Percentiles rank a stretch among this genome's conserved stretches.
These are phyloP conservation scores for Alternaria conjuncta DNA, from an alignment of 2,329 filamentous ascomycete genomes.

Conservation along the genomic window DNA sequence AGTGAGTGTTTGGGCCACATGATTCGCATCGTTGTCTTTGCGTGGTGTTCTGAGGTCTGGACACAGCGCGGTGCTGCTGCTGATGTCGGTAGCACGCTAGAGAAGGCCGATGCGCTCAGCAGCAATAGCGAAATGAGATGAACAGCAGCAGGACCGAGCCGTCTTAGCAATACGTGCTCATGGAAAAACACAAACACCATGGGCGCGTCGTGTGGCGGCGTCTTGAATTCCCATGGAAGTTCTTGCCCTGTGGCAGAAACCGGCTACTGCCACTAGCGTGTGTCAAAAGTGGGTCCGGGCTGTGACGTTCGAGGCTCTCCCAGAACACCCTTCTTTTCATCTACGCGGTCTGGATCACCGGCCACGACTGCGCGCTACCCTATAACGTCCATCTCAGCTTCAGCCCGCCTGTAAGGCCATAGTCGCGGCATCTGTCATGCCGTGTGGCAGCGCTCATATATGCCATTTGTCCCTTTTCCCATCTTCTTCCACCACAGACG, in stretches of 20 bases:
- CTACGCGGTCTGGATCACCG: constrained; percentile 17
- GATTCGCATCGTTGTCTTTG: neutral
- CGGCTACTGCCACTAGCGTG: constrained; percentile 9
- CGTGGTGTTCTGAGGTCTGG: neutral
- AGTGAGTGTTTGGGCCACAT: constrained; percentile 1
- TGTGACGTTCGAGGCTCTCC: constrained; percentile 11
- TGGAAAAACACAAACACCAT: neutral
- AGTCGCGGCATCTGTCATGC: constrained; percentile 8
- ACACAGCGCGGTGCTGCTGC: neutral
- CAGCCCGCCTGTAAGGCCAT: constrained; percentile 2
- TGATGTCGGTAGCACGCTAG: neutral
- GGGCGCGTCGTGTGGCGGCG: neutral
- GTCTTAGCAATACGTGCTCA: neutral
- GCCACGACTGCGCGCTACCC: constrained; percentile 18
- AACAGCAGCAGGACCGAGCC: neutral
- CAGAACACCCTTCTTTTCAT: constrained; percentile 22
- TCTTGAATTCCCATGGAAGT: neutral
- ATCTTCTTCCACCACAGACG: constrained; percentile 18
- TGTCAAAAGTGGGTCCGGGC: constrained; percentile 8
- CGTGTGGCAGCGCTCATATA: constrained; percentile 10
- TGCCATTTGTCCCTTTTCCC: constrained; percentile 21
- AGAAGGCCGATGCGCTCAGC: neutral
- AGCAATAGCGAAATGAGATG: neutral
- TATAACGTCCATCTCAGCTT: constrained; percentile 12
- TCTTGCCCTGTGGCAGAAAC: neutral